These are phyloP conservation scores for Lactarius sanguifluus DNA, from an alignment of 768 basidiomycete genomes.

Conservation along the genomic window DNA sequence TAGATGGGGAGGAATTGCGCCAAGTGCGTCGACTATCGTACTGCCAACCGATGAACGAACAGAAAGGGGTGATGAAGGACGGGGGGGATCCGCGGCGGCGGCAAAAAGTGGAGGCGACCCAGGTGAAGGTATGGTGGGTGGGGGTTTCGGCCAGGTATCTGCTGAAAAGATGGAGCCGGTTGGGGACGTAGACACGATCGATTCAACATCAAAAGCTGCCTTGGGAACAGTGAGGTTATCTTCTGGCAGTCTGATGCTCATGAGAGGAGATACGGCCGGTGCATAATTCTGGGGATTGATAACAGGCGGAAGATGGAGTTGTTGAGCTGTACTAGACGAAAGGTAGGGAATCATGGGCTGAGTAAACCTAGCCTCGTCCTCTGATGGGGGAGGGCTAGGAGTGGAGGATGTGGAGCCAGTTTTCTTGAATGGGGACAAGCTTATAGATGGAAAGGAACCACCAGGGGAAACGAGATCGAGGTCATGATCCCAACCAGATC, in stretches of 20 bases:
- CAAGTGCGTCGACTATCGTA: slow-evolving; percentile 25
- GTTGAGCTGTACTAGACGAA: slow-evolving; percentile 20
- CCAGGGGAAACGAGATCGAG: slow-evolving; percentile 21
- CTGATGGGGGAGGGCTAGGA: slow-evolving; percentile 19
- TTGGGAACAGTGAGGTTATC: background rate
- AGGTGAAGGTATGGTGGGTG: slow-evolving; percentile 6
- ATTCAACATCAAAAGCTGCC: slow-evolving; percentile 4
- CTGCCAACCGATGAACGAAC: slow-evolving; percentile 18
- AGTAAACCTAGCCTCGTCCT: slow-evolving; percentile 18
- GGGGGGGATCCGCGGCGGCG: background rate
- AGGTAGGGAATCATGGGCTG: slow-evolving; percentile 22
- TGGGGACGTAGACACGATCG: slow-evolving; percentile 13
- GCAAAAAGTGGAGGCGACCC: background rate
- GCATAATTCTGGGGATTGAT: background rate
- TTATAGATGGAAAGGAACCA: slow-evolving; percentile 15
- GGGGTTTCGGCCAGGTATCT: slow-evolving; percentile 21
- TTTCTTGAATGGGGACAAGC: slow-evolving; percentile 16
- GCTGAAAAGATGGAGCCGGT: slow-evolving; percentile 13
- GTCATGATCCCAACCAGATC: slow-evolving; percentile 28
- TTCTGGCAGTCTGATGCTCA: background rate
- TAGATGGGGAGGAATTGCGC: slow-evolving; percentile 21
- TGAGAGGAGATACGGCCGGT: background rate
- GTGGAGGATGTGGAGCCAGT: slow-evolving; percentile 15
- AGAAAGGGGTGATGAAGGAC: slow-evolving; percentile 19
- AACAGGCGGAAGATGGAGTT: slow-evolving; percentile 19